phyloP scores from a whole-genome alignment of 1,284 basidiomycete species.

The Phellopilus nigrolimitatus region DNA sequence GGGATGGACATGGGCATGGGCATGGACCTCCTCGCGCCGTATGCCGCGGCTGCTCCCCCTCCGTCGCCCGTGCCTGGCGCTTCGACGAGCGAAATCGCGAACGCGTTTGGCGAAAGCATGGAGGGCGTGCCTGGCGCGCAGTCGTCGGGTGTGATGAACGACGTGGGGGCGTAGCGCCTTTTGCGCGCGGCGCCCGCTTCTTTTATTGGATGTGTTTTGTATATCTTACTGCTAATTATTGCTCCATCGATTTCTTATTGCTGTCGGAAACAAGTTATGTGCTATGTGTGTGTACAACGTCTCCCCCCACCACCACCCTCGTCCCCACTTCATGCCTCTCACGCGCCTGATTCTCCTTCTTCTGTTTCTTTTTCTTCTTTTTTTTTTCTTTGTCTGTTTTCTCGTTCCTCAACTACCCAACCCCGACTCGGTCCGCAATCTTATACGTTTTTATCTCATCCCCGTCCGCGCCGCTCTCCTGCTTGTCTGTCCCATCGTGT shows the following conservation, averaged over 20 bases:
- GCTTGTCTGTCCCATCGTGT: too few species aligned
- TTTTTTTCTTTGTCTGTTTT: background rate
- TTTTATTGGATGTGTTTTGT: background rate
- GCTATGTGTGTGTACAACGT: background rate
- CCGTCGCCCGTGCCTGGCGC: background rate
- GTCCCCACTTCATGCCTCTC: background rate
- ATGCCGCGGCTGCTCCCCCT: background rate
- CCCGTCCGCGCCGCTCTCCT: too few species aligned
- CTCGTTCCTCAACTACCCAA: too few species aligned
- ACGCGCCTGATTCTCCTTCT: background rate
- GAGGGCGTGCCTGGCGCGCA: background rate
- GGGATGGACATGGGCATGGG: background rate
- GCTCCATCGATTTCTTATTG: background rate
- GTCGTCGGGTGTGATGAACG: background rate
- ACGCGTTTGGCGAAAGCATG: constrained; percentile 5
- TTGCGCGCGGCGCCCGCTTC: background rate
- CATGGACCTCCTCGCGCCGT: background rate
- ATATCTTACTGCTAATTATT: background rate
- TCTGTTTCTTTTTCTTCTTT: background rate
- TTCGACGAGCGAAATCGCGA: constrained; percentile 8
- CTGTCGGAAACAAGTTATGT: background rate
- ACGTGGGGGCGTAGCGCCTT: background rate
- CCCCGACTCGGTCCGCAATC: too few species aligned
- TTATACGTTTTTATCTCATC: too few species aligned
- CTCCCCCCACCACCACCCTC: background rate